phyloP scores from a whole-genome alignment of 1,284 basidiomycete species.

The Trametes polyzona region DNA sequence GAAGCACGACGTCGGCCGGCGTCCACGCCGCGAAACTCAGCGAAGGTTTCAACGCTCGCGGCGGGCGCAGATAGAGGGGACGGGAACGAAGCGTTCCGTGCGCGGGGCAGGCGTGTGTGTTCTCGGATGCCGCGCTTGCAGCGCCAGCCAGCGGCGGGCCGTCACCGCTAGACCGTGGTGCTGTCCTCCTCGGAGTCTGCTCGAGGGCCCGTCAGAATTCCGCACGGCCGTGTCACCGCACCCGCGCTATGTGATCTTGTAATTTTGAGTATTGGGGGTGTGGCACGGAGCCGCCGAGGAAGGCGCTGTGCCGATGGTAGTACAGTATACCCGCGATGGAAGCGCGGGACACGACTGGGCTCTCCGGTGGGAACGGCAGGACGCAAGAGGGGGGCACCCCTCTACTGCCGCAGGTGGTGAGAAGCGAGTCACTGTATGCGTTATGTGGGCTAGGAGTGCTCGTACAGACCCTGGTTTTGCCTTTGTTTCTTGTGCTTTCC shows the following conservation, averaged over 20 bases:
- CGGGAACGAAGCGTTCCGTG: too few relatives aligned
- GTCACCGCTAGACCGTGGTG: too few relatives aligned
- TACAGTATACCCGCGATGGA: background rate
- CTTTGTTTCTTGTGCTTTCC: too few relatives aligned
- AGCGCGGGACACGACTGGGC: background rate
- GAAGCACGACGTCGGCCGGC: background rate
- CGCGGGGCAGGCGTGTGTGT: too few relatives aligned
- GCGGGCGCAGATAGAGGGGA: constrained; percentile 11
- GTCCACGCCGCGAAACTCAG: constrained; percentile 18
- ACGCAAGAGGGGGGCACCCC: background rate
- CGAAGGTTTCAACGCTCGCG: constrained; percentile 28
- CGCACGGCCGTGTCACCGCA: too few relatives aligned
- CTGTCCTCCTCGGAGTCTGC: too few relatives aligned
- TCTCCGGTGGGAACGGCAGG: background rate
- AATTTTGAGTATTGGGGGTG: too few relatives aligned
- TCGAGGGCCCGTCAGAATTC: constrained; percentile 20
- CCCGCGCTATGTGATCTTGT: too few relatives aligned
- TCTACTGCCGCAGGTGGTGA: constrained; percentile 4
- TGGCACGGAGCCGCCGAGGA: too few relatives aligned
- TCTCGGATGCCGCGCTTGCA: too few relatives aligned
- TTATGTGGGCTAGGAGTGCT: background rate
- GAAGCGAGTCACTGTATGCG: background rate
- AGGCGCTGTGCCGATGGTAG: background rate
- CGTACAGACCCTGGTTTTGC: too few relatives aligned
- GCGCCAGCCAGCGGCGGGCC: too few relatives aligned